phyloP scores from a whole-genome alignment of 2,329 filamentous ascomycete genomes.

The Ophiostoma sp. region DNA sequence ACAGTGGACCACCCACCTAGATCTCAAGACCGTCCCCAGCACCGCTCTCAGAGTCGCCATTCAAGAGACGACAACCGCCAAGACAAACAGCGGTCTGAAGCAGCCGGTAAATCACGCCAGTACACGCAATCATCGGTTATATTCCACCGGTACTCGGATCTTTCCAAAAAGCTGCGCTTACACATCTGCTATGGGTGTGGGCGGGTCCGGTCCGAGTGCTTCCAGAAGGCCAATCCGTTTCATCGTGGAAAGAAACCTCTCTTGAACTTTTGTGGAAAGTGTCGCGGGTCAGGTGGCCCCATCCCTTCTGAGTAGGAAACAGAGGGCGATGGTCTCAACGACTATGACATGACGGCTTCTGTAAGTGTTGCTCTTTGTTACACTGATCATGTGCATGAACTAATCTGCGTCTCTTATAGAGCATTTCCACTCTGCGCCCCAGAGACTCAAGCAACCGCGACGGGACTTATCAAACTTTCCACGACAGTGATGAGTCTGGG shows the following conservation, averaged over 20 bases:
- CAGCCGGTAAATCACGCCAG: neutral
- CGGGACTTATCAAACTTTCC: neutral
- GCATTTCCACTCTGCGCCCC: neutral
- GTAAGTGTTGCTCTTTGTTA: neutral
- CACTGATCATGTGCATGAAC: too few species aligned
- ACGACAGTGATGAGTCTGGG: neutral
- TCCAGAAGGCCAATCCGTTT: constrained; percentile 36
- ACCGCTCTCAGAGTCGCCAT: neutral
- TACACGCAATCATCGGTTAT: too few species aligned
- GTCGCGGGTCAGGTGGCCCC: constrained; percentile 25
- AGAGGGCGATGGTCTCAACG: neutral
- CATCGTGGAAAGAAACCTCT: constrained; percentile 31
- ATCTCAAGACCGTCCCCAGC: neutral
- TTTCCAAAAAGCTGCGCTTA: constrained; percentile 8
- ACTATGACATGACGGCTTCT: neutral
- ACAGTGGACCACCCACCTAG: neutral
- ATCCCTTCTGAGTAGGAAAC: neutral
- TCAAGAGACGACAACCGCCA: neutral
- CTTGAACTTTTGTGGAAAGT: constrained; percentile 36
- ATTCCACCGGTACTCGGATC: constrained; percentile 5
- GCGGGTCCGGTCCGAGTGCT: constrained; percentile 37
- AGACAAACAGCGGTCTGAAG: neutral
- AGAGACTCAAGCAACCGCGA: neutral
- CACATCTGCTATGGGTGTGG: constrained; percentile 43
- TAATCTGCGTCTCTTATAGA: too few species aligned